Percentiles rank a stretch among this genome's conserved stretches.
Conservation (phyloP, 805 yeast genomes). For the Cyberlindnera maclurae region DNA sequence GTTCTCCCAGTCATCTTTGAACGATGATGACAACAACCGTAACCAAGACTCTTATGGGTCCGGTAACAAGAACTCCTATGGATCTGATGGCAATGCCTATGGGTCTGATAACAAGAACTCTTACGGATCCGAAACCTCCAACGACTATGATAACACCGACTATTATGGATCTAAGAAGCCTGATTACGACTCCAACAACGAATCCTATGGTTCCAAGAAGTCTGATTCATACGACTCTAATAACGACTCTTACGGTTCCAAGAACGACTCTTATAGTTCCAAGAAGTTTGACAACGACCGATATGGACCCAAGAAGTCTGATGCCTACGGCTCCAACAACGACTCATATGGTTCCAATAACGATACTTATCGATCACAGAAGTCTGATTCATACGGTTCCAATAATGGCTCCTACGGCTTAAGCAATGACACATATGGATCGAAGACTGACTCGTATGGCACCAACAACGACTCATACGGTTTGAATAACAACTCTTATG, state of each 20-base stretch:
- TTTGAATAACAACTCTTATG: neutral
- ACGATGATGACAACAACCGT: neutral
- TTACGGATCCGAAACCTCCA: neutral
- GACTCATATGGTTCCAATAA: slow-evolving; percentile 1
- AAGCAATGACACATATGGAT: neutral
- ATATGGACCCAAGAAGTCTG: slow-evolving; percentile 1
- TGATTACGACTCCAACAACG: neutral
- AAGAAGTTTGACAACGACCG: neutral
- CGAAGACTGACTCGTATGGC: neutral
- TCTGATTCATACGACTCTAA: neutral
- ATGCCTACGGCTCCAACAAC: slow-evolving; percentile 1
- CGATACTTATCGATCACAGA: neutral
- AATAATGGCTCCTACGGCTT: neutral
- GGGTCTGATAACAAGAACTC: neutral
- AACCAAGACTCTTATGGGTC: neutral
- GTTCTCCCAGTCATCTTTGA: neutral
- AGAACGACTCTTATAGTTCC: neutral
- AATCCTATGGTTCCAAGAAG: neutral
- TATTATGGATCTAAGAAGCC: neutral
- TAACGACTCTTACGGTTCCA: neutral
- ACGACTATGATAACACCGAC: neutral
- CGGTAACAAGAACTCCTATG: too few species aligned
- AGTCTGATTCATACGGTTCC: neutral
- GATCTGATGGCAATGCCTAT: too few species aligned
- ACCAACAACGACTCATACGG: neutral